Evolutionary conservation across 768 basidiomycete genomes (phyloP).

Genomic region (Cystobasidium tubakii): DNA sequence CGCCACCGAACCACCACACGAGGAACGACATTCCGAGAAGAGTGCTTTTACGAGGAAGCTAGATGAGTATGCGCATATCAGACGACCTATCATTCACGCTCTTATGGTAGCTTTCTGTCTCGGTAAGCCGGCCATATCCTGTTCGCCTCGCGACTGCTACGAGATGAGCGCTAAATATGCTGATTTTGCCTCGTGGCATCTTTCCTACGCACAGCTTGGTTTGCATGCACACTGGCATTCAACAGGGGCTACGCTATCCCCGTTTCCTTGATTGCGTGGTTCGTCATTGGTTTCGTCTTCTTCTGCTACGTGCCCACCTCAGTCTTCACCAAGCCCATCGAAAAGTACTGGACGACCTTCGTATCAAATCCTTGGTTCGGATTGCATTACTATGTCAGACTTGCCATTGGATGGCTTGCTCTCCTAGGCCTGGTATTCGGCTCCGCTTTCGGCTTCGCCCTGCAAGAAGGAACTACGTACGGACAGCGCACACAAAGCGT

Average conservation of each 20-base stretch:
- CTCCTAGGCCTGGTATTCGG: constrained; percentile 74
- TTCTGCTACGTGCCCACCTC: constrained; percentile 20
- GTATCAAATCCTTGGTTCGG: constrained; percentile 65
- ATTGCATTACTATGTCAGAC: constrained; percentile 56
- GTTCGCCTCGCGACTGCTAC: background rate
- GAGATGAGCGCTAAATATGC: constrained; percentile 2
- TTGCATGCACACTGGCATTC: constrained; percentile 12
- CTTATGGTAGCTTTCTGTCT: constrained; percentile 25
- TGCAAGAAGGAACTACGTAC: constrained; percentile 48
- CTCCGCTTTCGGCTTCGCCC: constrained; percentile 65
- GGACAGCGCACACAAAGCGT: constrained; percentile 59
- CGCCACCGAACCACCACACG: constrained; percentile 17
- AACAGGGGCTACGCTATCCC: constrained; percentile 31
- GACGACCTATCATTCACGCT: constrained; percentile 20
- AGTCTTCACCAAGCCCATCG: constrained; percentile 61
- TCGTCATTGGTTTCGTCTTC: constrained; percentile 34
- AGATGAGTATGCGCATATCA: constrained; percentile 6
- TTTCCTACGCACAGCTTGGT: constrained; percentile 1
- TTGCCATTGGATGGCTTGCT: constrained; percentile 67
- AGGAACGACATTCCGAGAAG: constrained; percentile 23
- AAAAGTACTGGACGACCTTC: constrained; percentile 62
- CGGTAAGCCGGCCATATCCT: constrained; percentile 10
- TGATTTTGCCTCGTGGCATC: background rate
- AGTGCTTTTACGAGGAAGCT: constrained; percentile 26
- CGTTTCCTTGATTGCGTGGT: constrained; percentile 34